These are phyloP conservation scores for Metschnikowia continentalis DNA, from an alignment of 805 yeast genomes.

Conservation along the genomic window DNA sequence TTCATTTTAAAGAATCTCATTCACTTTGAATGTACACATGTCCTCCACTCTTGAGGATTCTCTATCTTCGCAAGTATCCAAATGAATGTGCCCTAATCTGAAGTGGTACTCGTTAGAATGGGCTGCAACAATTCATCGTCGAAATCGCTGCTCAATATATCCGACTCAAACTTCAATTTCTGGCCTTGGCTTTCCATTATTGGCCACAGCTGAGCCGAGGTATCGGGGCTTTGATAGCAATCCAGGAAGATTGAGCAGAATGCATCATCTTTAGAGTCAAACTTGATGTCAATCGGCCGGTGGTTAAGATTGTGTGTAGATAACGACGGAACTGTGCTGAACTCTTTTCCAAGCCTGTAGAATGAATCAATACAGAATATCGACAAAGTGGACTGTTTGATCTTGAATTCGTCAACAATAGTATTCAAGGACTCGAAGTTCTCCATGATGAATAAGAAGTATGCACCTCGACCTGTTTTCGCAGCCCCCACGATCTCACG, in stretches of 20 bases:
- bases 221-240: neutral
- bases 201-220: neutral
- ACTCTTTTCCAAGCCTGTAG: constrained; percentile 6
- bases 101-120: constrained; percentile 10
- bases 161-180: constrained; percentile 15
- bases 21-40: neutral
- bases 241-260: constrained; percentile 18
- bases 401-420: constrained; percentile 17
- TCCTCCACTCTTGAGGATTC: neutral
- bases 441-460: constrained; percentile 15
- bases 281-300: constrained; percentile 5
- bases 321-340: neutral
- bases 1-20: neutral
- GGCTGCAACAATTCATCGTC: constrained; percentile 8
- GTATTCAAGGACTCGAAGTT: constrained; percentile 18
- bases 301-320: constrained; percentile 1
- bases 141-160: constrained; percentile 18
- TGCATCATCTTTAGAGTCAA: constrained; percentile 11
- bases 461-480: neutral
- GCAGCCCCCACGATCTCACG: neutral
- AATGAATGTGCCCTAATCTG: neutral
- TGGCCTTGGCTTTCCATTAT: neutral
- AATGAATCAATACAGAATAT: constrained; percentile 15
- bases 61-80: neutral
- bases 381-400: constrained; percentile 15